Percentiles rank a stretch among this genome's conserved stretches.
phyloP scores from a whole-genome alignment of 768 basidiomycete species.

The Lactarius hengduanensis region DNA sequence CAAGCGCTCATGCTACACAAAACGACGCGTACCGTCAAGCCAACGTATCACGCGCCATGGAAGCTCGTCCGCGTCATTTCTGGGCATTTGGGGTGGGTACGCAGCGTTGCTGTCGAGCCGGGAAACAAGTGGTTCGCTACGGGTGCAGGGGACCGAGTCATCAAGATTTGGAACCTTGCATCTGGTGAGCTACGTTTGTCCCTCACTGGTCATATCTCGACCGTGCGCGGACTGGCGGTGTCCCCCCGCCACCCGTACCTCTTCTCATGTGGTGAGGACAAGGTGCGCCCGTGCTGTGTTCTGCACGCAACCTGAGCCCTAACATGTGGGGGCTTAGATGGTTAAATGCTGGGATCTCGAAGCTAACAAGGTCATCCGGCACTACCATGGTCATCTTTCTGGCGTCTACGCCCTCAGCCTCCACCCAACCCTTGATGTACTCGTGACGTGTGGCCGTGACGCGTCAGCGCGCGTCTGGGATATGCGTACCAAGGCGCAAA shows the following conservation, averaged over 20 bases:
- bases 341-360: constrained; percentile 99
- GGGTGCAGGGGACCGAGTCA: constrained; percentile 95
- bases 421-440: constrained; percentile 93
- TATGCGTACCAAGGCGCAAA: constrained; percentile 96
- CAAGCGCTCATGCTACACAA: constrained; percentile 91
- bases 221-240: constrained; percentile 92
- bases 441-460: constrained; percentile 94
- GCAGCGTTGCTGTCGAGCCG: constrained; percentile 93
- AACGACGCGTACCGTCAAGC: constrained; percentile 90
- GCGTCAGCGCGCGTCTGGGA: constrained; percentile 99
- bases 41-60: constrained; percentile 95
- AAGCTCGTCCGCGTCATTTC: constrained; percentile 96
- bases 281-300: constrained; percentile 51
- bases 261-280: constrained; percentile 97
- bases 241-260: constrained; percentile 93
- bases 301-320: neutral
- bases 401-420: constrained; percentile 94
- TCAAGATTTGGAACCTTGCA: constrained; percentile 99
- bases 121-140: constrained; percentile 99
- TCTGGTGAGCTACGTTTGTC: constrained; percentile 97
- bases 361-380: constrained; percentile 97
- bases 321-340: constrained; percentile 58
- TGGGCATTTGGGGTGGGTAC: constrained; percentile 97
- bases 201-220: constrained; percentile 95
- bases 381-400: constrained; percentile 97